Conservation (phyloP, 192 early-diverging fungal genomes). For the Podila clonocystis region DNA sequence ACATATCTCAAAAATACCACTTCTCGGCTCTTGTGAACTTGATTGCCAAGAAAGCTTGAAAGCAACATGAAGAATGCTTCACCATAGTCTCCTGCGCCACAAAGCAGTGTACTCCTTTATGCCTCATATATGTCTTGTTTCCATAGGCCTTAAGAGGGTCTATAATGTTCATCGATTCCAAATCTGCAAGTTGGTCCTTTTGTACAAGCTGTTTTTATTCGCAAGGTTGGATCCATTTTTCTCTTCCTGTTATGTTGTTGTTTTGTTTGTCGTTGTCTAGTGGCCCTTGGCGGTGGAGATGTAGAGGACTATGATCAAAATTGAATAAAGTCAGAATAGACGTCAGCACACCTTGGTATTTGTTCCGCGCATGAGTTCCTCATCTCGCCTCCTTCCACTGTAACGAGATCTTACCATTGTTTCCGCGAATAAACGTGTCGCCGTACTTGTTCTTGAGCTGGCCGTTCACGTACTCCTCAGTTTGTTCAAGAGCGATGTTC, state of each 20-base stretch:
- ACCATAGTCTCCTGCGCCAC: too few relatives aligned
- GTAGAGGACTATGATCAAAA: slow-evolving; percentile 24
- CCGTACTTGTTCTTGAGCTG: slow-evolving; percentile 92
- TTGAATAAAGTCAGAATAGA: neutral
- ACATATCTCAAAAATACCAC: neutral
- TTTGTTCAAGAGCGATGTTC: slow-evolving; percentile 98
- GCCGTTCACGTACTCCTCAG: slow-evolving; percentile 97
- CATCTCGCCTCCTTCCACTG: neutral
- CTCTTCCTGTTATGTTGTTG: slow-evolving; percentile 1
- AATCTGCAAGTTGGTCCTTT: neutral
- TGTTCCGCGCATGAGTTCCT: neutral
- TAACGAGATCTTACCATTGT: slow-evolving; percentile 75
- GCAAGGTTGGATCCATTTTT: slow-evolving; percentile 2
- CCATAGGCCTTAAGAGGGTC: too few relatives aligned
- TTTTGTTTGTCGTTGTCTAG: neutral
- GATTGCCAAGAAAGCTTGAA: too few relatives aligned
- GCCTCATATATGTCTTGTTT: too few relatives aligned
- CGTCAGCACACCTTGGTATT: neutral
- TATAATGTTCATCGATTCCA: neutral
- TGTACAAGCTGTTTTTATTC: neutral
- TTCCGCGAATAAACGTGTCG: slow-evolving; percentile 97
- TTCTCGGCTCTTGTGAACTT: too few relatives aligned
- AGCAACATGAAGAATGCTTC: too few relatives aligned
- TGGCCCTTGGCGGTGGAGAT: slow-evolving; percentile 29
- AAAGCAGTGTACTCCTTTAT: too few relatives aligned